These are phyloP conservation scores for Discostella stelligeroides DNA, from an alignment of 108 stramenopile species.

Conservation along the genomic window DNA sequence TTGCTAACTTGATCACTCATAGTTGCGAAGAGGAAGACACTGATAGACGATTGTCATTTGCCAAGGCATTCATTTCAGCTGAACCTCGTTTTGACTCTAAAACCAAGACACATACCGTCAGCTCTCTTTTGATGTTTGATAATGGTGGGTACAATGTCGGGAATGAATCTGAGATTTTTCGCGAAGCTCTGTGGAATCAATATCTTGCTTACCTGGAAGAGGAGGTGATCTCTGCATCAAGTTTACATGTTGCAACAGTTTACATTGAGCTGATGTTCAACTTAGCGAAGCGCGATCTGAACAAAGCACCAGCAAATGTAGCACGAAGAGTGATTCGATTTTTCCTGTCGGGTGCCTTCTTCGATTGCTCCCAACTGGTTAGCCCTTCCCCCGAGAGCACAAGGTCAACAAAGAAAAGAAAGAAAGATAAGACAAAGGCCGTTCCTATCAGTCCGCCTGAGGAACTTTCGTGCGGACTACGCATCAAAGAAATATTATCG, in stretches of 20 bases:
- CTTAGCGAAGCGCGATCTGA: conserved; percentile 39
- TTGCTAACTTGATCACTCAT: conserved; percentile 19
- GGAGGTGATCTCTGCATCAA: conserved; percentile 41
- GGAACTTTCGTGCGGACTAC: conserved; percentile 37
- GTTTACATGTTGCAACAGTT: conserved; percentile 24
- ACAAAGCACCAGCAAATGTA: conserved; percentile 31
- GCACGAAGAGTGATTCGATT: conserved; percentile 53
- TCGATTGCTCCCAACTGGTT: conserved; percentile 57
- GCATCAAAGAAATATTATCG: conserved; percentile 36
- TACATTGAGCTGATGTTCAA: conserved; percentile 48
- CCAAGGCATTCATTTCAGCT: conserved; percentile 58
- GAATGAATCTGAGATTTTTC: conserved; percentile 26
- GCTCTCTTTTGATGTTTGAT: conserved; percentile 51
- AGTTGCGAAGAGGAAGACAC: conserved; percentile 31
- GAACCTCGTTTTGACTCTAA: conserved; percentile 71
- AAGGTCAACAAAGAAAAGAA: conserved; percentile 49
- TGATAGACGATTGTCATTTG: conserved; percentile 52
- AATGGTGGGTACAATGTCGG: conserved; percentile 5
- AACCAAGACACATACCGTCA: conserved; percentile 70
- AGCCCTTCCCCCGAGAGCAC: background rate
- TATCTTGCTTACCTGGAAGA: conserved; percentile 49
- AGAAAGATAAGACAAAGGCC: conserved; percentile 48
- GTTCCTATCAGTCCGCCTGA: conserved; percentile 11
- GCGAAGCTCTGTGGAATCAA: conserved; percentile 29
- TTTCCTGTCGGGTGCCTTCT: conserved; percentile 76